Conservation (phyloP, 441 rosid genomes). For the Biscutella auriculata region DNA sequence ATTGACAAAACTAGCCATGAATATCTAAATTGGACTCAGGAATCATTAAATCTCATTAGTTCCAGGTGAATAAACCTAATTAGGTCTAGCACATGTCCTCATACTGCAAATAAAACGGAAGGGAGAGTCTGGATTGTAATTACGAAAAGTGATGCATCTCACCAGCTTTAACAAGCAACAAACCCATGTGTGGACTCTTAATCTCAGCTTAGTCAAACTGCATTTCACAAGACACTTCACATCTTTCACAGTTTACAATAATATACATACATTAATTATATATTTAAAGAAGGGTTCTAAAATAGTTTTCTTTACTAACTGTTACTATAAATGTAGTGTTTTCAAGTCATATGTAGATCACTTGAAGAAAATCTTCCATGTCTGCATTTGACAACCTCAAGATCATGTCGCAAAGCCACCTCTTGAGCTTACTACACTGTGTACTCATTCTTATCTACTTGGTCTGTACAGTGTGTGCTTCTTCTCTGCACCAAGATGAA, state of each 20-base stretch:
- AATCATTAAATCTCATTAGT: neutral
- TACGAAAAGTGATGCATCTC: conserved; percentile 1
- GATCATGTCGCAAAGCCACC: conserved; percentile 13
- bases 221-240: conserved; percentile 13
- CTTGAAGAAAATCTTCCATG: neutral
- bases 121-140: neutral
- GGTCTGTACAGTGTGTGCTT: neutral
- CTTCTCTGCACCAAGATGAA: conserved; percentile 22
- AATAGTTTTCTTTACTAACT: neutral
- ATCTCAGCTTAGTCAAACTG: conserved; percentile 10
- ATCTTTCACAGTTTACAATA: neutral
- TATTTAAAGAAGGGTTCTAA: neutral
- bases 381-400: conserved; percentile 8
- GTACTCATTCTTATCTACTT: conserved; percentile 5
- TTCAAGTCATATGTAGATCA: conserved; percentile 5
- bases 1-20: conserved; percentile 1
- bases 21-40: neutral
- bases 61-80: no score
- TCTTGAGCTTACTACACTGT: neutral
- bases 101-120: neutral
- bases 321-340: neutral
- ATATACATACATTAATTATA: neutral
- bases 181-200: conserved; percentile 15
- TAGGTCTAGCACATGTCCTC: neutral
- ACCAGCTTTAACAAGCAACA: conserved; percentile 11